These are phyloP conservation scores for Monosporascus sp. DNA, from an alignment of 2,329 filamentous ascomycete genomes.

Conservation along the genomic window DNA sequence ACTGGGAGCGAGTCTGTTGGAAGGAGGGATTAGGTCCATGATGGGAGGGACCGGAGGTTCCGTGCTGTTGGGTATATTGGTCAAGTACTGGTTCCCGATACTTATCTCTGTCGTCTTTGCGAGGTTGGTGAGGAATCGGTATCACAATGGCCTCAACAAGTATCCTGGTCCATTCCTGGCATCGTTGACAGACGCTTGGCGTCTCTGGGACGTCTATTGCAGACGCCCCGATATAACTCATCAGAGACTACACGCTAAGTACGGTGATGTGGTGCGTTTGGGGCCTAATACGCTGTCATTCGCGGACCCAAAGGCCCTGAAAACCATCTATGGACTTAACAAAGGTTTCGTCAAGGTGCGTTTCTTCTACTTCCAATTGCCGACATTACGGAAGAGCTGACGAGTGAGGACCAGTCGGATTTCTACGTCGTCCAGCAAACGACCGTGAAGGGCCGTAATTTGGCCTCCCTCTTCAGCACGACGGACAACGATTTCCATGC, in stretches of 20 bases:
- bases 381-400: background rate
- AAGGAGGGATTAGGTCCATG: constrained; percentile 3
- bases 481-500: constrained; percentile 71
- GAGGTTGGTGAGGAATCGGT: constrained; percentile 44
- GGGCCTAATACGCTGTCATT: constrained; percentile 73
- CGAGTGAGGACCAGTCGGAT: constrained; percentile 52
- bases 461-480: constrained; percentile 72
- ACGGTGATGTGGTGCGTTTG: constrained; percentile 69
- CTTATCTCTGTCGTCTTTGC: constrained; percentile 25
- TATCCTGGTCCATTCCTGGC: constrained; percentile 70
- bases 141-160: constrained; percentile 55
- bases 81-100: constrained; percentile 39
- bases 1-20: background rate
- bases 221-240: constrained; percentile 63
- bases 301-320: constrained; percentile 65
- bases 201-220: constrained; percentile 62
- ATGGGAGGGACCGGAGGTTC: constrained; percentile 16
- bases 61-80: constrained; percentile 27
- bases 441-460: constrained; percentile 59
- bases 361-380: background rate
- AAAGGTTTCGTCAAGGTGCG: constrained; percentile 72
- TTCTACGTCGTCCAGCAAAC: constrained; percentile 78
- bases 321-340: constrained; percentile 74
- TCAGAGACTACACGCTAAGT: constrained; percentile 59
- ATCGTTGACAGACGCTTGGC: constrained; percentile 66